Evolutionary conservation across 129 eudicot genomes (phyloP), one percentile per base, ranked within the genome.

Genomic region (Saussurea involucrata): DNA sequence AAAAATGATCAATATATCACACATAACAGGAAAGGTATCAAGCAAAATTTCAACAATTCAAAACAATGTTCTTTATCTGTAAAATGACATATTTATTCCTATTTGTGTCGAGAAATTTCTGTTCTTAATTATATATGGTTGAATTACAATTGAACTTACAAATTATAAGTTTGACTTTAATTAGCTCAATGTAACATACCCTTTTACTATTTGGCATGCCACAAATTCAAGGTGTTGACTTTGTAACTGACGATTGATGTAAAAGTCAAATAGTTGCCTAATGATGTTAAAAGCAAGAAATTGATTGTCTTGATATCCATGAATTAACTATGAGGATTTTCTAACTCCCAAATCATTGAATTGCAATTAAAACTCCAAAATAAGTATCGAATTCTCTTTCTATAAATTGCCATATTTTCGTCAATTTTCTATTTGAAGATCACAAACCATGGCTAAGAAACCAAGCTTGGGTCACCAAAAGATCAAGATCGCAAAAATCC

Each of bases 381-480:
- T 8, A 20, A 18, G 24, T 20, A 58, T n/a, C 42, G 20, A 78
- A 15, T 66, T 66, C 74, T 11, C 21, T 46, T 33, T 42, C 83
- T 80, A 73, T 80, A 80, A 66, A 66, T 32, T 44, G 31, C 61
- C 73, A 66, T 80, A 57, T 73, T 73, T 72, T 33, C 53, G 34
- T 61, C 63, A 37, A 36, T n/a, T n/a, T n/a, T n/a, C n/a, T n/a
- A n/a, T 68, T 66, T 18, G 17, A 63, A 68, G 2, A 28, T 74
- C 61, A 58, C 37, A 40, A 49, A 34, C 66, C 68, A 84, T 88
- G 93, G 85, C 85, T 29, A 88, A 86, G 79, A 86, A 81, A 66
- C 86, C 86, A 58, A 83, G 85, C 72, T 31, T 81, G 79, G 93
- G 93, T 49, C 87, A 90, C 42, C 90, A 88, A 79, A 84, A 86